Conservation (phyloP, 1,284 basidiomycete species). For the Naganishia sp. region DNA sequence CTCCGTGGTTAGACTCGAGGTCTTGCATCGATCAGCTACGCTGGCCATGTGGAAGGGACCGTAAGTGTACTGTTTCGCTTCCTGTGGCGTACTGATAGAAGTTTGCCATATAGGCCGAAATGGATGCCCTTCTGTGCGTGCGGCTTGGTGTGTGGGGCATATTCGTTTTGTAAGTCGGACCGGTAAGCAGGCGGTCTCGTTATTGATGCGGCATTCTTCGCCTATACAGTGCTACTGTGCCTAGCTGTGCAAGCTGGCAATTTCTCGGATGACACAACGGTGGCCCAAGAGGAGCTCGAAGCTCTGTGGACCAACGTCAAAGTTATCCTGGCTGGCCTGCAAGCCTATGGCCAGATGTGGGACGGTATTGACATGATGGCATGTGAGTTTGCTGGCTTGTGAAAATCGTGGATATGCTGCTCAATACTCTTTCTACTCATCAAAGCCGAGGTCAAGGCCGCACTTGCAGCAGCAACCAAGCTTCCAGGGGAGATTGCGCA, state of each 20-base stretch:
- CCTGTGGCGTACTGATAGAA: conserved; percentile 1
- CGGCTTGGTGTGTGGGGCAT: conserved; percentile 52
- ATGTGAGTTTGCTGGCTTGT: conserved; percentile 39
- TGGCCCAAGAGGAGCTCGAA: conserved; percentile 47
- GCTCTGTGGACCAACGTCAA: conserved; percentile 53
- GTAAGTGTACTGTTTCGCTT: conserved; percentile 38
- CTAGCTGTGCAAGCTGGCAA: conserved; percentile 50
- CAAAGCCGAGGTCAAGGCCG: conserved; percentile 45
- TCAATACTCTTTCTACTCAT: neutral
- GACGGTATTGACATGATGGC: conserved; percentile 54
- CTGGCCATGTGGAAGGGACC: conserved; percentile 50
- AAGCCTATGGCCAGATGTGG: conserved; percentile 55
- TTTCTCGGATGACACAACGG: conserved; percentile 39
- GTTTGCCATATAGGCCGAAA: conserved; percentile 38
- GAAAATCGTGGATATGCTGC: too few species aligned
- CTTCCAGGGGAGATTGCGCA: conserved; percentile 40
- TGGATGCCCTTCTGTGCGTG: conserved; percentile 55
- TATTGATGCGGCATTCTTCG: neutral
- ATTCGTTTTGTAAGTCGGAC: conserved; percentile 43
- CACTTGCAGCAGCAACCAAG: conserved; percentile 43
- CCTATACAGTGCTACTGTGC: conserved; percentile 44
- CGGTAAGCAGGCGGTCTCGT: neutral
- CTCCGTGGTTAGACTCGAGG: conserved; percentile 52
- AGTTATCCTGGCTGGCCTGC: conserved; percentile 53
- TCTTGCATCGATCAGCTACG: conserved; percentile 51